Percentiles rank a stretch among this genome's conserved stretches.
phyloP scores from a whole-genome alignment of 2,329 filamentous ascomycete genomes.

The Pseudogymnoascus sp. region DNA sequence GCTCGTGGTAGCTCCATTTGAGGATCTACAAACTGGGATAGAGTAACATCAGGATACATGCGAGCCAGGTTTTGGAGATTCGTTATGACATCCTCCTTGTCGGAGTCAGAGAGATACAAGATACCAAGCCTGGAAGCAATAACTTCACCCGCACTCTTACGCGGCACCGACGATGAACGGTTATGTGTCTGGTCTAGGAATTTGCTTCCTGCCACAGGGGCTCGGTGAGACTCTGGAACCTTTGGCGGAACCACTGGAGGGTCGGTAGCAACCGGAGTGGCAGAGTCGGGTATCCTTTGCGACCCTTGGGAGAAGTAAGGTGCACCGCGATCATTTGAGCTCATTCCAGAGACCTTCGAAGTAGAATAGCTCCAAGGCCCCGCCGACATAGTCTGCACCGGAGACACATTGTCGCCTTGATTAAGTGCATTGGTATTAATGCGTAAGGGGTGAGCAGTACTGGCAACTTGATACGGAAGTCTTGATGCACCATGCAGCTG shows the following conservation, averaged over 20 bases:
- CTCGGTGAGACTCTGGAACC: background rate
- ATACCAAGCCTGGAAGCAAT: background rate
- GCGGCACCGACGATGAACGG: background rate
- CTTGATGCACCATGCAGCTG: background rate
- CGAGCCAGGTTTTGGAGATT: background rate
- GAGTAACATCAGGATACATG: conserved; percentile 1
- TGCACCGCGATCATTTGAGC: background rate
- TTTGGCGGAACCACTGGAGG: background rate
- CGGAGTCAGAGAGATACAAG: background rate
- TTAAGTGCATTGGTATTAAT: background rate
- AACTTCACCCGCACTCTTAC: background rate
- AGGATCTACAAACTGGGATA: background rate
- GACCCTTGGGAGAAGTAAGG: background rate
- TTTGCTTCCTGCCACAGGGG: background rate
- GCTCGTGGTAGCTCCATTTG: background rate
- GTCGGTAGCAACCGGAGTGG: background rate
- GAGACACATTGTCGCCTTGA: background rate
- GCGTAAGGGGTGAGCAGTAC: background rate
- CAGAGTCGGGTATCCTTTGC: background rate
- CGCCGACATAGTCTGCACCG: conserved; percentile 1
- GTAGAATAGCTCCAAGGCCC: background rate
- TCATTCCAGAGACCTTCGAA: background rate
- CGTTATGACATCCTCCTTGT: background rate
- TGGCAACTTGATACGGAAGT: background rate
- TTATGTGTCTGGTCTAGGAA: background rate